Percentiles rank a stretch among this genome's conserved stretches.
phyloP scores from a whole-genome alignment of 352 stramenopile genomes.

The Phytophthora pini region DNA sequence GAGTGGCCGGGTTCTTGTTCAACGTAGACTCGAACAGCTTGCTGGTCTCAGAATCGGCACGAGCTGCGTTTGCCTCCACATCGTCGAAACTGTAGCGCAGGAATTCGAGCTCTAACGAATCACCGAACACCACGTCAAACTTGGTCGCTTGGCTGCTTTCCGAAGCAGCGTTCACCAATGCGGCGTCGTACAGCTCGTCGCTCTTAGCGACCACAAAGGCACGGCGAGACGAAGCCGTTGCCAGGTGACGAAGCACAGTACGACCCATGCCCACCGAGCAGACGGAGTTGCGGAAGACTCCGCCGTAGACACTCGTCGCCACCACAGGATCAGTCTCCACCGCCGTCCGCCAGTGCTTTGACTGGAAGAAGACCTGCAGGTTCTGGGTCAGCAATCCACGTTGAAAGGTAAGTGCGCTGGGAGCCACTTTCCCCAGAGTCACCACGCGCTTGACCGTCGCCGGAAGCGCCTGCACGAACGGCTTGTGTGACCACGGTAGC shows the following conservation, averaged over 20 bases:
- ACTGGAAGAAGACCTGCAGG: constrained; percentile 66
- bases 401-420: too few relatives aligned
- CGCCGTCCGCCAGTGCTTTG: constrained; percentile 40
- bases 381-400: too few relatives aligned
- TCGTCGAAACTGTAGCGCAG: constrained; percentile 91
- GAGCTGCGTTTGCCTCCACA: constrained; percentile 62
- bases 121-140: constrained; percentile 67
- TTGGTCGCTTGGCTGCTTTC: constrained; percentile 52
- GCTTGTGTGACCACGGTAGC: constrained; percentile 61
- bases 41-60: constrained; percentile 36
- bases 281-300: constrained; percentile 63
- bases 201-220: constrained; percentile 88
- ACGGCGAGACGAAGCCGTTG: constrained; percentile 41
- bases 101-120: constrained; percentile 59
- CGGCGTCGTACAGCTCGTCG: constrained; percentile 60
- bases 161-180: constrained; percentile 41
- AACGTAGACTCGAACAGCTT: constrained; percentile 51
- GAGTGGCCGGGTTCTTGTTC: constrained; percentile 56
- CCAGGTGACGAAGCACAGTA: constrained; percentile 68
- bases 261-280: constrained; percentile 78
- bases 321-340: constrained; percentile 42
- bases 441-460: too few relatives aligned
- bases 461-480: too few relatives aligned
- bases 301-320: constrained; percentile 72
- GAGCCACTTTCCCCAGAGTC: too few relatives aligned